phyloP scores from a whole-genome alignment of 1,284 basidiomycete genomes.

The Cerioporus squamosus region DNA sequence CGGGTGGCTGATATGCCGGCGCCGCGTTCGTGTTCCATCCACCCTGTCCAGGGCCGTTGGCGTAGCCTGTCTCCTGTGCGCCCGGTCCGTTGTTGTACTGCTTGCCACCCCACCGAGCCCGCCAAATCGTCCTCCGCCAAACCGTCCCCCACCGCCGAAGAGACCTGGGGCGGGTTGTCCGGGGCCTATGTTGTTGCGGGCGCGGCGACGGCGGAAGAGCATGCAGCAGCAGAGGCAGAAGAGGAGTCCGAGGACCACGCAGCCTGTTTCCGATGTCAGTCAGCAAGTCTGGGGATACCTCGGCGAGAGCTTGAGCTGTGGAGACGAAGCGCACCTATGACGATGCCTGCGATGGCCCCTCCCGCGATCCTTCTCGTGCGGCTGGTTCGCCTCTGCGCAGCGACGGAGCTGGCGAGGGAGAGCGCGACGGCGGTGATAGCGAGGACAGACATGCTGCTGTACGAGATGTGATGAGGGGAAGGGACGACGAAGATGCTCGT shows the following conservation, averaged over 20 bases:
- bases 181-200: neutral
- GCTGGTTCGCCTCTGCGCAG: conserved; percentile 7
- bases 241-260: conserved; percentile 6
- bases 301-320: neutral
- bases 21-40: conserved; percentile 16
- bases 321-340: conserved; percentile 17
- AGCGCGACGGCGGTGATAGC: conserved; percentile 2
- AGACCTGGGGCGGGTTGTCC: neutral
- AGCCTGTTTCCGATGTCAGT: neutral
- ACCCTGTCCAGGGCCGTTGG: neutral
- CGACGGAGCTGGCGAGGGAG: conserved; percentile 9
- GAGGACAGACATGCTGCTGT: conserved; percentile 3
- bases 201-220: conserved; percentile 13
- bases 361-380: conserved; percentile 4
- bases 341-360: conserved; percentile 23
- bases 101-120: too few species aligned
- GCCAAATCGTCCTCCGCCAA: too few species aligned
- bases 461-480: neutral
- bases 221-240: conserved; percentile 14
- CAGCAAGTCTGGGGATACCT: neutral
- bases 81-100: neutral
- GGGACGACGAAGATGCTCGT: neutral
- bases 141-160: neutral
- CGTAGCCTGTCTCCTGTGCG: conserved; percentile 17
- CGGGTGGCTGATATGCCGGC: conserved; percentile 6